A percentile compares a stretch with the other conserved stretches of the same genome.
Conservation (phyloP, 2,329 filamentous ascomycete genomes). For the Acrocalymma vagum region DNA sequence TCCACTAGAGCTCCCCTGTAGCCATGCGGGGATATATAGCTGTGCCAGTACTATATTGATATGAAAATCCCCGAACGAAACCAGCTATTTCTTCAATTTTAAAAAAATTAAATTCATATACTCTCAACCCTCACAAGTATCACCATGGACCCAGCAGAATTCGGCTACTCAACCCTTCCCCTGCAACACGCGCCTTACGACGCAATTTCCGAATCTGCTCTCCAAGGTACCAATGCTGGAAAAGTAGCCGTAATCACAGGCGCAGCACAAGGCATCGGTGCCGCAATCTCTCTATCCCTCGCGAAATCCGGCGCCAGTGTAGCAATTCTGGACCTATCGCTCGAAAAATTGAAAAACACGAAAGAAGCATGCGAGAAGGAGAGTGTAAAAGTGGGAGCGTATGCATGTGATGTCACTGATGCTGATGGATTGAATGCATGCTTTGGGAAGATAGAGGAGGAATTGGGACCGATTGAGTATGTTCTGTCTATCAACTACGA, state of each 20-base stretch:
- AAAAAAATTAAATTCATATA: background rate
- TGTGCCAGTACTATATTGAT: too few species aligned
- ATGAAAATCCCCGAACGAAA: too few species aligned
- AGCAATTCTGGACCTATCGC: conserved; percentile 35
- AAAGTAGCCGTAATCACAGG: conserved; percentile 40
- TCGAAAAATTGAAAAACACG: conserved; percentile 24
- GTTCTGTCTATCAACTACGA: background rate
- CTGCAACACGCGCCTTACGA: conserved; percentile 28
- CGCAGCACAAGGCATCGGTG: conserved; percentile 37
- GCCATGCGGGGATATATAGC: too few species aligned
- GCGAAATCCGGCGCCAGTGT: conserved; percentile 35
- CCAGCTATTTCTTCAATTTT: background rate
- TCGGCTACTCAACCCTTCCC: conserved; percentile 26
- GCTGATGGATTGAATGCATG: conserved; percentile 16
- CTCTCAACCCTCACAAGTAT: background rate
- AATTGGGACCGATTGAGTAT: conserved; percentile 31
- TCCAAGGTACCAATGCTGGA: conserved; percentile 25
- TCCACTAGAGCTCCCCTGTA: too few species aligned
- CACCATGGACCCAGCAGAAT: conserved; percentile 32
- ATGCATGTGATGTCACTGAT: conserved; percentile 33
- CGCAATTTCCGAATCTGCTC: conserved; percentile 20
- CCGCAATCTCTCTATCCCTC: conserved; percentile 35
- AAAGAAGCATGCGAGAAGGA: conserved; percentile 29
- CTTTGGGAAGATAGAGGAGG: conserved; percentile 25
- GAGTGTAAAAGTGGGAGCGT: conserved; percentile 28